Conservation (phyloP, 768 basidiomycete genomes). For the Amanita fuliginea region DNA sequence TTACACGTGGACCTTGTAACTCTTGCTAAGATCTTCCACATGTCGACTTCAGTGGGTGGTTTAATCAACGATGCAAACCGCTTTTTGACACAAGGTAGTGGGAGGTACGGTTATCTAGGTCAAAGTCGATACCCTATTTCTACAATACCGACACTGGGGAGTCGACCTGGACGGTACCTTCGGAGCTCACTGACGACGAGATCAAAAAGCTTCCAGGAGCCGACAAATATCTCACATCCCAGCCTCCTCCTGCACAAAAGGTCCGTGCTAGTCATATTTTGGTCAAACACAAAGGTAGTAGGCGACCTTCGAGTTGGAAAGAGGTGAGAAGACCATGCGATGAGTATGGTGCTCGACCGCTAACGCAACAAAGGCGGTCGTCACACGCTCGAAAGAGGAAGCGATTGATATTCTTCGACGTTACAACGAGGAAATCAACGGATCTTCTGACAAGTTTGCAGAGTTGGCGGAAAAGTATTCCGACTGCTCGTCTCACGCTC, state of each 20-base stretch:
- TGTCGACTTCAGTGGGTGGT: constrained; percentile 7
- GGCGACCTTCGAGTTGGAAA: constrained; percentile 77
- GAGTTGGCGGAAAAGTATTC: constrained; percentile 68
- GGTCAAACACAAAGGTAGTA: constrained; percentile 79
- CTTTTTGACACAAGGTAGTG: constrained; percentile 25
- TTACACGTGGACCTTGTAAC: neutral
- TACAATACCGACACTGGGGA: constrained; percentile 61
- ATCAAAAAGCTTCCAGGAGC: constrained; percentile 59
- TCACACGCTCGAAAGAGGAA: constrained; percentile 82
- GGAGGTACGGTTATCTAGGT: constrained; percentile 84
- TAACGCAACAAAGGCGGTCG: constrained; percentile 40
- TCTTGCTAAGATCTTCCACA: neutral
- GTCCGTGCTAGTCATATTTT: constrained; percentile 94
- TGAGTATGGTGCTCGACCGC: neutral
- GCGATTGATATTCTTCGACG: constrained; percentile 70
- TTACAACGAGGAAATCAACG: constrained; percentile 52
- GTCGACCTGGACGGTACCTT: constrained; percentile 76
- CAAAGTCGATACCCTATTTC: constrained; percentile 76
- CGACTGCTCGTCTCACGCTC: constrained; percentile 80
- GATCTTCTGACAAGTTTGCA: constrained; percentile 52
- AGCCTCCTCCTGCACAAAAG: constrained; percentile 22
- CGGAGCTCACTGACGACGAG: constrained; percentile 49
- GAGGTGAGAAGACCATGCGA: constrained; percentile 38
- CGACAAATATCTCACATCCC: constrained; percentile 28
- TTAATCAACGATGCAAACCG: neutral